Percentiles rank a stretch among this genome's conserved stretches.
phyloP scores from a whole-genome alignment of 1,139 yeast species.

The Geotrichum siamense region DNA sequence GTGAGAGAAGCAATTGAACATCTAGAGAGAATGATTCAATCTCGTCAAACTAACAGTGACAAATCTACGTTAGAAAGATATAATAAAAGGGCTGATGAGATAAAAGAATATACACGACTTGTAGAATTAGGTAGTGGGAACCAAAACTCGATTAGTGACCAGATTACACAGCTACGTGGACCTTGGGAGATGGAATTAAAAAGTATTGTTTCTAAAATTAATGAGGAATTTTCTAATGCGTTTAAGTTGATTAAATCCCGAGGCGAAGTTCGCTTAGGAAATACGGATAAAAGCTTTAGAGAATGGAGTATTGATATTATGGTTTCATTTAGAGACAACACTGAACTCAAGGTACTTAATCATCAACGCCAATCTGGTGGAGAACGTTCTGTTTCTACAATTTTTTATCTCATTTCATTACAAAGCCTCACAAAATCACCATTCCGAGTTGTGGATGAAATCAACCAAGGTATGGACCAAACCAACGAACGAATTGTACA shows the following conservation, averaged over 20 bases:
- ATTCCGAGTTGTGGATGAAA: conserved; percentile 93
- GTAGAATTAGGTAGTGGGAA: conserved; percentile 29
- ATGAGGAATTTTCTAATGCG: conserved; percentile 55
- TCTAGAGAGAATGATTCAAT: conserved; percentile 20
- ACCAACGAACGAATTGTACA: conserved; percentile 86
- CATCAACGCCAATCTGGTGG: conserved; percentile 96
- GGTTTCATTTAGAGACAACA: conserved; percentile 77
- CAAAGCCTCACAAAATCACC: conserved; percentile 92
- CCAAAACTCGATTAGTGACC: conserved; percentile 31
- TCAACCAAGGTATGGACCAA: conserved; percentile 98
- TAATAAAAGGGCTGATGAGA: conserved; percentile 25
- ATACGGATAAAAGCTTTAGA: conserved; percentile 44
- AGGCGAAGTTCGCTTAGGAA: conserved; percentile 63
- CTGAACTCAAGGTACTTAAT: conserved; percentile 62
- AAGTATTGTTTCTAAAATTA: conserved; percentile 46
- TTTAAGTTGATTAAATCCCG: conserved; percentile 75
- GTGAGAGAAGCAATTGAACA: conserved; percentile 22
- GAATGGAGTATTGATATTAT: conserved; percentile 81
- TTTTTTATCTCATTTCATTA: conserved; percentile 78
- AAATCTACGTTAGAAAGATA: conserved; percentile 21
- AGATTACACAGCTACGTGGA: conserved; percentile 38
- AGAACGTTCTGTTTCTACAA: conserved; percentile 92
- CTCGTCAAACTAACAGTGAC: conserved; percentile 1
- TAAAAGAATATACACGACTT: conserved; percentile 30
- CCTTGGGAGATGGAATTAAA: conserved; percentile 57